These are phyloP conservation scores for Phaeotremella skinneri DNA, from an alignment of 768 basidiomycete species.

Conservation along the genomic window DNA sequence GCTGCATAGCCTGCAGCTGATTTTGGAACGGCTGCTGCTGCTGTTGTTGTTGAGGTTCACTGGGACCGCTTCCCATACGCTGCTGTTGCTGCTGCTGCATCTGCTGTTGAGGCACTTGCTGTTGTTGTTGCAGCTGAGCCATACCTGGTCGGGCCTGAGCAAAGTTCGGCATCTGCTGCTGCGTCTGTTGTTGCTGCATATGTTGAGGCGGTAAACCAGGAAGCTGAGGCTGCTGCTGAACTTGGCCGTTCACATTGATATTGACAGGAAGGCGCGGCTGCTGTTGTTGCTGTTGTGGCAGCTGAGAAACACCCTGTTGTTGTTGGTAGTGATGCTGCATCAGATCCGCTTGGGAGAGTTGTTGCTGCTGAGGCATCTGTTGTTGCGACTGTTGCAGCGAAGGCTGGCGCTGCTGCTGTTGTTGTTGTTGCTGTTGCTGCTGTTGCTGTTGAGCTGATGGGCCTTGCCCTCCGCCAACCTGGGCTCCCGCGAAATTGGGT, in stretches of 20 bases:
- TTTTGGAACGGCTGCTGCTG: neutral
- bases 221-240: neutral
- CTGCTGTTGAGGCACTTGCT: neutral
- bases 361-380: neutral
- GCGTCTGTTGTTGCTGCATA: neutral
- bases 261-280: neutral
- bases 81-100: neutral
- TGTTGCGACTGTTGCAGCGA: neutral
- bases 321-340: neutral
- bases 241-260: neutral
- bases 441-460: neutral
- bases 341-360: neutral
- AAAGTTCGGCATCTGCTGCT: neutral
- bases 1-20: neutral
- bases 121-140: neutral
- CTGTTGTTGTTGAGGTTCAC: neutral
- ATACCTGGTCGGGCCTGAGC: neutral
- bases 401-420: neutral
- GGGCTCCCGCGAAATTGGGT: neutral
- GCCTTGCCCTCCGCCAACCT: neutral
- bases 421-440: constrained; percentile 1
- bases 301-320: neutral
- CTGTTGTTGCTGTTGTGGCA: neutral
- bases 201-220: neutral
- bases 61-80: neutral